Conservation (phyloP, 2,329 filamentous ascomycete species). For the Xylaria arbuscula region DNA sequence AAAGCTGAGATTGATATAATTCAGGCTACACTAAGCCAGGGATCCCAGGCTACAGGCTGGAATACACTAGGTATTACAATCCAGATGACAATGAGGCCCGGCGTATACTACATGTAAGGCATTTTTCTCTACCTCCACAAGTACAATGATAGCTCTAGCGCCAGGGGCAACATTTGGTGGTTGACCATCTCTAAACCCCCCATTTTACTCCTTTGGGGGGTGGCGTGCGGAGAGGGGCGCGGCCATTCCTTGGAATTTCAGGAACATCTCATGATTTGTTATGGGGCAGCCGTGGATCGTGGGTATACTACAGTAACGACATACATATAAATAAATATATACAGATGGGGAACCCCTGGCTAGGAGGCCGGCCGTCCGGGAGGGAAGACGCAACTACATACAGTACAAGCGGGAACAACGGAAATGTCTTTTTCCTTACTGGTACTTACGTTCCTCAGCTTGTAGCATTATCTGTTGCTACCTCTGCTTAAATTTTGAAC, state of each 20-base stretch:
- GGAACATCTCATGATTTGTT: constrained; percentile 35
- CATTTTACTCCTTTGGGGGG: constrained; percentile 35
- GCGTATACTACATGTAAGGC: too few relatives aligned
- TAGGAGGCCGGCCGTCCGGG: not conserved
- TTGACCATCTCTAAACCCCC: constrained; percentile 16
- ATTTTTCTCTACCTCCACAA: too few relatives aligned
- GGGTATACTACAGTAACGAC: not conserved
- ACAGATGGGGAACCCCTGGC: constrained; percentile 17
- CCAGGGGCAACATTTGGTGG: constrained; percentile 35
- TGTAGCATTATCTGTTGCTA: too few relatives aligned
- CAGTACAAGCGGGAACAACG: constrained; percentile 20
- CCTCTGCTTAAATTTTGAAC: too few relatives aligned
- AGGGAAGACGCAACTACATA: constrained; percentile 1
- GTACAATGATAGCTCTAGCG: constrained; percentile 13
- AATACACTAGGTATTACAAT: not conserved
- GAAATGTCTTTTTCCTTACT: constrained; percentile 18
- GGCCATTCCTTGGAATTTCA: constrained; percentile 38
- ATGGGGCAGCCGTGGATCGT: constrained; percentile 15
- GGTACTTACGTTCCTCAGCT: not conserved
- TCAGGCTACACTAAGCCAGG: not conserved
- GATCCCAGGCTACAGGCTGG: not conserved
- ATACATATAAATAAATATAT: constrained; percentile 13
- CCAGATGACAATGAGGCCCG: not conserved
- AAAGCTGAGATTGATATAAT: not conserved
- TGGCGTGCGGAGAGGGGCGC: constrained; percentile 39